Evolutionary conservation across 495 filamentous ascomycete genomes (phyloP).

Genomic region (Aspergillus bertholletiae): DNA sequence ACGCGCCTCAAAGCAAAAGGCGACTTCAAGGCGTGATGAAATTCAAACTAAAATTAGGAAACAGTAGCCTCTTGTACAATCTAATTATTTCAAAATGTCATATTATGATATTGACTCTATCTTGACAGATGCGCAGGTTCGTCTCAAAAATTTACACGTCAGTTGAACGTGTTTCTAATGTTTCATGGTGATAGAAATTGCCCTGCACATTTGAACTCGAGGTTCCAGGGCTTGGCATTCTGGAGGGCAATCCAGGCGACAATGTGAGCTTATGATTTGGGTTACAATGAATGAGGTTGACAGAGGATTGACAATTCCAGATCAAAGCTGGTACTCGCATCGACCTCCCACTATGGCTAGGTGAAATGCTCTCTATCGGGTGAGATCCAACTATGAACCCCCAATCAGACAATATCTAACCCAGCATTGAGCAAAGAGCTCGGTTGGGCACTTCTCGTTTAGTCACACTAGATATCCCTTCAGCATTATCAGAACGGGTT

Average conservation of each 20-base stretch:
- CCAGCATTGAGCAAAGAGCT: constrained; percentile 28
- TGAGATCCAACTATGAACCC: constrained; percentile 22
- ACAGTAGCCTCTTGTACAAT: background rate
- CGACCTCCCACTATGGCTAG: constrained; percentile 92
- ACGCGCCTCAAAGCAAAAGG: background rate
- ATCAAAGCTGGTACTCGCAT: constrained; percentile 78
- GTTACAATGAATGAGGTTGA: background rate
- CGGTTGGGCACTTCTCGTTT: constrained; percentile 59
- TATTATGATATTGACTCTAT: constrained; percentile 97
- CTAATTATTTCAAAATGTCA: constrained; percentile 42
- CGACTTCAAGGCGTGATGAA: background rate
- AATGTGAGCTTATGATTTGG: constrained; percentile 41
- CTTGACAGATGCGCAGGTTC: constrained; percentile 84
- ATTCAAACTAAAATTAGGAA: background rate
- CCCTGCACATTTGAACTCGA: constrained; percentile 91
- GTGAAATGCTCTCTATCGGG: constrained; percentile 89
- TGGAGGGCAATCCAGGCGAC: constrained; percentile 72
- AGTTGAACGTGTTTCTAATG: background rate
- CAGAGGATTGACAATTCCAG: constrained; percentile 29
- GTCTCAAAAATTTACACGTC: background rate
- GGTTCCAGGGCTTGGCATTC: constrained; percentile 78
- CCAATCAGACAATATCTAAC: constrained; percentile 1
- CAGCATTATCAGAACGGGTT: constrained; percentile 73
- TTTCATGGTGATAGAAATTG: constrained; percentile 63
- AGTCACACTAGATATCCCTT: constrained; percentile 77